These are phyloP conservation scores for Debaryomyces nepalensis DNA, from an alignment of 1,139 yeast species.

Conservation along the genomic window DNA sequence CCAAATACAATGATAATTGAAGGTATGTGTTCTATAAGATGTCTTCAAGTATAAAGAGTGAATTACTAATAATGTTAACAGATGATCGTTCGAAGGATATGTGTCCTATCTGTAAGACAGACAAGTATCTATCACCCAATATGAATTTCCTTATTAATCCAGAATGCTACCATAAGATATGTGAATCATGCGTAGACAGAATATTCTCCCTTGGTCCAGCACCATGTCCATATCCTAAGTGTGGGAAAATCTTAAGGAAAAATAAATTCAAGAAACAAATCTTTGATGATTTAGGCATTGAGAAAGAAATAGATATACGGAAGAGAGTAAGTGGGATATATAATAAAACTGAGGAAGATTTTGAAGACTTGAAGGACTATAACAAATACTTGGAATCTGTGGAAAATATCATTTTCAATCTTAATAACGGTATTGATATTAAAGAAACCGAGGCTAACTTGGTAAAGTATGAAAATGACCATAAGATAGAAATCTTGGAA, in stretches of 20 bases:
- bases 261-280: conserved; percentile 90
- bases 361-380: conserved; percentile 58
- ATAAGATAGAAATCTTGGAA: conserved; percentile 74
- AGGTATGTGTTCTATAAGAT: conserved; percentile 3
- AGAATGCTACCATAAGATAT: conserved; percentile 96
- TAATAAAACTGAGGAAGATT: conserved; percentile 82
- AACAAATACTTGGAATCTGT: conserved; percentile 82
- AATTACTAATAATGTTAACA: conserved; percentile 14
- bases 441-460: conserved; percentile 74
- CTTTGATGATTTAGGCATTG: conserved; percentile 88
- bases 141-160: conserved; percentile 92
- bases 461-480: conserved; percentile 72
- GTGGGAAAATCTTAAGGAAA: conserved; percentile 85
- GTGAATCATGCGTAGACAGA: conserved; percentile 95
- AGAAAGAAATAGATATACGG: conserved; percentile 89
- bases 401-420: conserved; percentile 78
- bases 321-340: conserved; percentile 76
- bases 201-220: conserved; percentile 95
- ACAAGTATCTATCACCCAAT: conserved; percentile 90
- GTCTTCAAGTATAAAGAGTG: not conserved
- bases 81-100: conserved; percentile 65
- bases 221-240: conserved; percentile 92
- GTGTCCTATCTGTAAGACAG: conserved; percentile 98
- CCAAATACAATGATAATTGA: conserved; percentile 9
- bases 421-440: conserved; percentile 70